Base-by-base conservation (phyloP, 2,329 filamentous ascomycete genomes). In the Ophiostoma sp. region DNA sequence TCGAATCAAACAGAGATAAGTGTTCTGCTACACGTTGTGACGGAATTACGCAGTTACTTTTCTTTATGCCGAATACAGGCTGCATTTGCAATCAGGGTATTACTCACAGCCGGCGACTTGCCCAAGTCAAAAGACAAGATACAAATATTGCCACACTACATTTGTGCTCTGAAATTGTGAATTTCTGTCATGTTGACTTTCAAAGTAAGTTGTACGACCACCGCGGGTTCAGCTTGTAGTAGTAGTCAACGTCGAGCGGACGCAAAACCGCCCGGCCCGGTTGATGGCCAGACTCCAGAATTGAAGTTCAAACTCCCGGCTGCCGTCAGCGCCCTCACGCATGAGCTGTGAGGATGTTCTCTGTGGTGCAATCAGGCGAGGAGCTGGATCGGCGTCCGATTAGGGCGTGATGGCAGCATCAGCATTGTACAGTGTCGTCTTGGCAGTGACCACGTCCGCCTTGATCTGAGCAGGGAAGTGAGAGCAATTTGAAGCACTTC, bases 361-460 rank as follows among this genome's bases (percentile, higher is more conserved):
- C 22, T 45, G 8, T 0, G 64, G 42, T 7, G 31, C 66, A 11
- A 33, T 69, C 19, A 39, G 19, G 8, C 22, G 8, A 6, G 66
- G 66, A 3, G 17, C 48, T 9, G 48, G 31, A 28, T 52, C n/a
- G 17, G 39, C 22, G 17, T 48, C 63, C 12, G 39, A 17, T 3
- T 17, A 48, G 11, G n/a, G n/a, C n/a, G 33, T 63, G 8, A 63
- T 63, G n/a, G 39, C 39, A 4, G 63, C 39, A 12, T 55, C 45
- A 1, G 48, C 66, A 19, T 55, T 52, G 28, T 25, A 22, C 9
- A 69, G 66, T 9, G 25, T 39, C 19, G 66, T 48, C 45, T 33
- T 55, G 11, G 66, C 66, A 9, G 66, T 69, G 8, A 69, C 66
- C 66, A 69, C 57, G n/a, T 69, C 66, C 19, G 66, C 66, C 48